Evolutionary conservation across 129 eudicot species (phyloP).

Genomic region (Calendula officinalis): DNA sequence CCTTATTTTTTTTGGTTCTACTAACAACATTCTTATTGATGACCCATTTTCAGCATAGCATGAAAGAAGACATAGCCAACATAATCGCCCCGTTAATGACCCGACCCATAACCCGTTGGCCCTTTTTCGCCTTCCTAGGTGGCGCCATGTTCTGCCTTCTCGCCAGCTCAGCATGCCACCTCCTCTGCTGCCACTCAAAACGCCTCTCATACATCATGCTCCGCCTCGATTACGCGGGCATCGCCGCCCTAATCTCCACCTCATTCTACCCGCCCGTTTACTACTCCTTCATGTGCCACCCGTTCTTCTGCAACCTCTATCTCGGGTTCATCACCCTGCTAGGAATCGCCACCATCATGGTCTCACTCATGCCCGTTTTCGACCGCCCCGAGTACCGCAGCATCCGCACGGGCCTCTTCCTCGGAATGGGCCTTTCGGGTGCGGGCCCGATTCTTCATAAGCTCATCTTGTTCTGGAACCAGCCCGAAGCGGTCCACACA

Average conservation of each 20-base stretch:
- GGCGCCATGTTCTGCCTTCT: conserved; percentile 96
- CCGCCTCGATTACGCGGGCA: conserved; percentile 92
- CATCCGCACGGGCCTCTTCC: conserved; percentile 65
- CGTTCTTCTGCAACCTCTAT: conserved; percentile 86
- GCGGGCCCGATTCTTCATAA: conserved; percentile 81
- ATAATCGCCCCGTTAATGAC: conserved; percentile 63
- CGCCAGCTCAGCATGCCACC: conserved; percentile 91
- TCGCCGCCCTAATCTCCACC: conserved; percentile 91
- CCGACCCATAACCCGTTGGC: conserved; percentile 92
- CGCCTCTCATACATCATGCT: conserved; percentile 87
- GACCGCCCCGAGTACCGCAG: conserved; percentile 73
- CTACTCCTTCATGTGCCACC: conserved; percentile 99
- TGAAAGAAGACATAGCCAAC: conserved; percentile 78
- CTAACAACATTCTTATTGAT: background rate
- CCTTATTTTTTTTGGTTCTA: background rate
- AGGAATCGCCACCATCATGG: conserved; percentile 63
- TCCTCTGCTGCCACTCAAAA: conserved; percentile 86
- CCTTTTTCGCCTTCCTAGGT: conserved; percentile 90
- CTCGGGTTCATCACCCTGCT: conserved; percentile 76
- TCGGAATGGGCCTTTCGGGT: conserved; percentile 94
- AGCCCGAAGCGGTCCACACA: conserved; percentile 81
- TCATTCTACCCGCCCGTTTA: conserved; percentile 95
- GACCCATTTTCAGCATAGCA: conserved; percentile 48
- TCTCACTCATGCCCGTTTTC: conserved; percentile 77
- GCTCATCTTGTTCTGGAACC: conserved; percentile 69